A percentile compares a stretch with the other conserved stretches of the same genome.
Conservation (phyloP, 495 filamentous ascomycete genomes). For the Aspergillus biplanus region DNA sequence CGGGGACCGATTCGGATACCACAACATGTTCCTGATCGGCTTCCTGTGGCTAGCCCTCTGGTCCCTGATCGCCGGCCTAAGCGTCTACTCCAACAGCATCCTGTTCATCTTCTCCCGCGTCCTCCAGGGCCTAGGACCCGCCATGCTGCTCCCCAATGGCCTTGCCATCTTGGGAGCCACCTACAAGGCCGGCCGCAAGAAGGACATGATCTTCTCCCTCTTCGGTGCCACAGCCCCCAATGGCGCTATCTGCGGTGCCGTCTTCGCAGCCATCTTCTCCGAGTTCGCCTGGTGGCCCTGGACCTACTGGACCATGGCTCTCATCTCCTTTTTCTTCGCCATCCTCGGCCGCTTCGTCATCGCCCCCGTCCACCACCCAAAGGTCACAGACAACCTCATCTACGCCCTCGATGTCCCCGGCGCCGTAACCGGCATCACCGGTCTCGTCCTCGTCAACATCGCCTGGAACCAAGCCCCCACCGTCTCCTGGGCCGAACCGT, state of each 20-base stretch:
- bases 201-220: constrained; percentile 65
- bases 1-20: constrained; percentile 63
- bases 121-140: constrained; percentile 64
- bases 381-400: constrained; percentile 21
- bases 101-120: constrained; percentile 63
- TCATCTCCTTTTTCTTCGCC: constrained; percentile 46
- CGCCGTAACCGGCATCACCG: constrained; percentile 55
- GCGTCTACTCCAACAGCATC: constrained; percentile 51
- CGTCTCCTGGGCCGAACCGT: constrained; percentile 48
- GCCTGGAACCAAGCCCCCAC: constrained; percentile 55
- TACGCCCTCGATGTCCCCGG: constrained; percentile 50
- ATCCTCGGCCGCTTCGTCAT: constrained; percentile 48
- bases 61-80: constrained; percentile 57
- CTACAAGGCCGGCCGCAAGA: constrained; percentile 56
- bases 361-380: constrained; percentile 45
- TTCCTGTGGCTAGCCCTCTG: constrained; percentile 62
- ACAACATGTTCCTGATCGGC: constrained; percentile 58
- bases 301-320: constrained; percentile 62
- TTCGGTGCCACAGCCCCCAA: constrained; percentile 66
- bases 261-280: constrained; percentile 55
- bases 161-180: constrained; percentile 63
- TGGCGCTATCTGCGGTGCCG: constrained; percentile 54
- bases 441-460: constrained; percentile 58
- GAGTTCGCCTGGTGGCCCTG: constrained; percentile 67
- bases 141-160: constrained; percentile 64